Base-by-base conservation (phyloP, 2,329 filamentous ascomycete species). In the Microthyrium microscopicum region DNA sequence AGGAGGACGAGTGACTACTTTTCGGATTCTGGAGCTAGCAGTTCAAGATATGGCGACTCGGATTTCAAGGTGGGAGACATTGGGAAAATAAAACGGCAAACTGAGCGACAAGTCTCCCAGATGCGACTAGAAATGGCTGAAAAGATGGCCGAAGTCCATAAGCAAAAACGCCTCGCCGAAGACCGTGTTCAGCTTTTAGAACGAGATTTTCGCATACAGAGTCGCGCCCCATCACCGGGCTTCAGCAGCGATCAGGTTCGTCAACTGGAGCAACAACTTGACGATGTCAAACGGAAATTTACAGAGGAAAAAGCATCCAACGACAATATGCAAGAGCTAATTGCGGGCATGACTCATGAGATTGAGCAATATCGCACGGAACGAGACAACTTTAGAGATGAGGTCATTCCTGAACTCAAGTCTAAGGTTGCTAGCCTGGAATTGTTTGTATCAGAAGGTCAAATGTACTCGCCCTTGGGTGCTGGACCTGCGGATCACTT, bases 1-100 rank as follows among this genome's bases (percentile, higher is more conserved):
- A 77, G 79, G 51, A 71, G 87, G 39, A 91, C 82, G 7, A 95
- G 89, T 57, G 89, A 98, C 57, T 95, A 98, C 58, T 98, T 89
- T 53, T 98, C 89, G 3, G 89, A 98, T 53, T 93, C 85, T 5
- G 89, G 89, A 20, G 77, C 82, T 37, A 87, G 83, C 53, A 87
- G 83, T 1, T 68, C 81, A 34, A 79, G 83, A 47, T 77, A 76
- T 47, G 58, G 56, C 11, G 64, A 68, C 29, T 57, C 55, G 5
- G 36, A 38, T 17, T 31, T 25, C 20, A 70, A 65, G 43, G 45
- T 66, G 4, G 72, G 77, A 46, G 82, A 94, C 51, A 61, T 94
- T 21, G 82, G 92, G 39, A 81, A 74, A 52, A 66, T 89, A 29
- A 78, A 85, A 45, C 70, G 89, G 42, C 75, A 75, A 43, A 74